These are phyloP conservation scores for Phialocephala subalpina DNA, from an alignment of 2,329 filamentous ascomycete genomes.

Conservation along the genomic window DNA sequence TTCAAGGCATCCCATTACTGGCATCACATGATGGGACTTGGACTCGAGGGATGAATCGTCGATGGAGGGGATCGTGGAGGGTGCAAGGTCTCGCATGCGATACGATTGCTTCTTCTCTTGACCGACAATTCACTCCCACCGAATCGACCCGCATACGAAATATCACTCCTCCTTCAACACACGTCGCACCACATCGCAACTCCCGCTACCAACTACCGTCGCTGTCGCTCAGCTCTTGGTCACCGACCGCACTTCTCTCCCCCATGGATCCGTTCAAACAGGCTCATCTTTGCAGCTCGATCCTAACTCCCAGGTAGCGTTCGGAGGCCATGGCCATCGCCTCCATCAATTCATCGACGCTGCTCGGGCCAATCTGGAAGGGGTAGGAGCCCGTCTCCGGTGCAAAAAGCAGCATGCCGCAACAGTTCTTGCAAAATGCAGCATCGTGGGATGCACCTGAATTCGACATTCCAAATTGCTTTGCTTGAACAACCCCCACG, in stretches of 20 bases:
- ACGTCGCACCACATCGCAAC: background rate
- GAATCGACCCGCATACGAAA: background rate
- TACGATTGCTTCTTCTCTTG: constrained; percentile 1
- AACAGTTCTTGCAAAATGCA: constrained; percentile 12
- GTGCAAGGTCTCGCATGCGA: too few species aligned
- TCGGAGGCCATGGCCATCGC: background rate
- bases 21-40: constrained; percentile 14
- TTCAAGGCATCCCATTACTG: background rate
- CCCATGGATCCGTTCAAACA: background rate
- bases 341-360: background rate
- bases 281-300: constrained; percentile 13
- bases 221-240: background rate
- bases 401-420: constrained; percentile 5
- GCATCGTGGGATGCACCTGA: constrained; percentile 8
- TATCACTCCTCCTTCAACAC: background rate
- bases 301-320: background rate
- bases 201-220: constrained; percentile 20
- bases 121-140: background rate
- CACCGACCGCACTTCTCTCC: constrained; percentile 8
- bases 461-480: constrained; percentile 30
- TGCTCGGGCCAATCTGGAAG: background rate
- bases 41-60: background rate
- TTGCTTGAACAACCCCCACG: constrained; percentile 29
- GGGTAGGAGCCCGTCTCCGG: constrained; percentile 4
- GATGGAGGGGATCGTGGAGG: background rate